These are phyloP conservation scores for Zygotorulaspora sp. DNA, from an alignment of 805 yeast species.

Conservation along the genomic window DNA sequence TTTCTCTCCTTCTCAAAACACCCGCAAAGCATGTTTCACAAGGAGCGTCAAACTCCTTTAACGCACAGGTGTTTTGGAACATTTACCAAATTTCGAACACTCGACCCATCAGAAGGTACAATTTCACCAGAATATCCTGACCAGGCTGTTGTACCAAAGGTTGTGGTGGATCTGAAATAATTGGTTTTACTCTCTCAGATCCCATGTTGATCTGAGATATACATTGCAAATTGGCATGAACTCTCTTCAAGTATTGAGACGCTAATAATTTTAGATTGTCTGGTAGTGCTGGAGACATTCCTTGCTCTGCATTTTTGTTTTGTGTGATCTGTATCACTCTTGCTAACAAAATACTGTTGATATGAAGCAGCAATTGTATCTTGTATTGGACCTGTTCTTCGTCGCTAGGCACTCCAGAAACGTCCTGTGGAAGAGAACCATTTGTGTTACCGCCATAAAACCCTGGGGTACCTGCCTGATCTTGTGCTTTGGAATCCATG, in stretches of 20 bases:
- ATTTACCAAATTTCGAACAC: constrained; percentile 34
- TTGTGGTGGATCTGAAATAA: constrained; percentile 27
- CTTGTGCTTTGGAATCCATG: not conserved
- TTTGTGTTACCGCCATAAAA: constrained; percentile 49
- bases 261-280: constrained; percentile 27
- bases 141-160: constrained; percentile 19
- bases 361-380: constrained; percentile 34
- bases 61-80: not conserved
- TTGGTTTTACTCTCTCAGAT: constrained; percentile 24
- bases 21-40: too few species aligned
- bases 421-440: not conserved
- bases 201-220: constrained; percentile 36
- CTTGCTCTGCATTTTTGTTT: constrained; percentile 13
- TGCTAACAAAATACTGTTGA: constrained; percentile 31
- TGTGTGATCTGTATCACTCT: constrained; percentile 28
- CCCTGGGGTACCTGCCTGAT: constrained; percentile 2
- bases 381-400: constrained; percentile 33
- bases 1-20: not conserved
- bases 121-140: constrained; percentile 31
- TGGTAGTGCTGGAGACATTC: constrained; percentile 16
- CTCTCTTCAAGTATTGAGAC: constrained; percentile 33
- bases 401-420: constrained; percentile 10
- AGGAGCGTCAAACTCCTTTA: too few species aligned
- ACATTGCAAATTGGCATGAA: constrained; percentile 36
- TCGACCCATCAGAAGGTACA: constrained; percentile 31